These are phyloP conservation scores for Aspergillus haitiensis DNA, from an alignment of 495 filamentous ascomycete species.

Conservation along the genomic window DNA sequence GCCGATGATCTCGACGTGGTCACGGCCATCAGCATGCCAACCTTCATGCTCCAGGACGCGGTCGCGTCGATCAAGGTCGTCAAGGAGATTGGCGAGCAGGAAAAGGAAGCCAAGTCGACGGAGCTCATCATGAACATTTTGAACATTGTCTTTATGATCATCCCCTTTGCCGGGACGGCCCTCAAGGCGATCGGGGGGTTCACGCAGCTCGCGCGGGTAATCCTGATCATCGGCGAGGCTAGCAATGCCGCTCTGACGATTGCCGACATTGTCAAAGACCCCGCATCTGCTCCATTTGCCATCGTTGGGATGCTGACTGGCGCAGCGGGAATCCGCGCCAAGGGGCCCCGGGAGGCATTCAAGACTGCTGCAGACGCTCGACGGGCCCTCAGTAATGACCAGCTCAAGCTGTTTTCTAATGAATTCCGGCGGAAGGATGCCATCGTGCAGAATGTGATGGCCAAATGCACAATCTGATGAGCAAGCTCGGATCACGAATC, in stretches of 20 bases:
- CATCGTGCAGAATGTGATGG: no score
- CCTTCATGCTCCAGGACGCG: background rate
- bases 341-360: no score
- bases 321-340: no score
- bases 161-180: background rate
- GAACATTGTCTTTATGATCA: background rate
- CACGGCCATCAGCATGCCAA: background rate
- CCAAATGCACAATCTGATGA: no score
- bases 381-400: no score
- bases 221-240: background rate
- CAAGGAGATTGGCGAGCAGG: background rate
- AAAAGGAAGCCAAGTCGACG: background rate
- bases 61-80: background rate
- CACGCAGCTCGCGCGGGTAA: background rate
- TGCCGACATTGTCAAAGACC: background rate
- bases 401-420: no score
- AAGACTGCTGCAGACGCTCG: no score
- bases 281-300: background rate
- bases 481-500: no score
- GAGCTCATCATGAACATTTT: slow-evolving; percentile 2
- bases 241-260: background rate
- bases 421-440: no score
- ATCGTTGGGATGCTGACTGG: background rate
- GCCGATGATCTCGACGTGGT: background rate
- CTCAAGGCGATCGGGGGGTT: background rate